These are phyloP conservation scores for Rosellinia necatrix DNA, from an alignment of 2,329 filamentous ascomycete genomes.

Conservation along the genomic window DNA sequence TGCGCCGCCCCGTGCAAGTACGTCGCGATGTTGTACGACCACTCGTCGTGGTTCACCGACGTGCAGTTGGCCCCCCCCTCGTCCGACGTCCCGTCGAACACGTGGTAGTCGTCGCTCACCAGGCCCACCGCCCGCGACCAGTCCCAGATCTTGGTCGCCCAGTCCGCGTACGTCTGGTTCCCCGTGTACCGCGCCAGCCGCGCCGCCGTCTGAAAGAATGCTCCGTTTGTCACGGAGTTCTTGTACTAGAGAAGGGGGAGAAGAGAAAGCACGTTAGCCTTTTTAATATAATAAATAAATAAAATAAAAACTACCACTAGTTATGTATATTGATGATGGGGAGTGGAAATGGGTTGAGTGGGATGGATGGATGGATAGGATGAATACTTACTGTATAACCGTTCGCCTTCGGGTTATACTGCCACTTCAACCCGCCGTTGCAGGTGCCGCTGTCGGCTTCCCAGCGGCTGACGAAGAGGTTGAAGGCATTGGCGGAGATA, in stretches of 20 bases:
- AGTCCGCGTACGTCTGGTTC: slow-evolving; percentile 77
- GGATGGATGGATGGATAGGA: too few species aligned
- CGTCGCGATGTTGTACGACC: slow-evolving; percentile 39
- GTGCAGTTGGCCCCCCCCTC: slow-evolving; percentile 53
- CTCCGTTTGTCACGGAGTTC: slow-evolving; percentile 69
- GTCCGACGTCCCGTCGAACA: slow-evolving; percentile 62
- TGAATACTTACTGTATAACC: slow-evolving; percentile 57
- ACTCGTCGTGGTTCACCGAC: slow-evolving; percentile 54
- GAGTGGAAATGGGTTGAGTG: too few species aligned
- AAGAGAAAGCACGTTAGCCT: not conserved
- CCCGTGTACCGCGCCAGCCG: slow-evolving; percentile 78
- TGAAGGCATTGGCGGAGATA: slow-evolving; percentile 63
- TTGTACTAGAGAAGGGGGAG: slow-evolving; percentile 54
- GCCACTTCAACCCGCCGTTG: slow-evolving; percentile 68
- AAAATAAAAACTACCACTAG: too few species aligned
- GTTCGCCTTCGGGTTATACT: slow-evolving; percentile 65
- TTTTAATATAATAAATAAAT: too few species aligned
- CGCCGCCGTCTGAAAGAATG: slow-evolving; percentile 73
- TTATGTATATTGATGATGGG: too few species aligned
- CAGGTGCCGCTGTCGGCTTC: slow-evolving; percentile 55
- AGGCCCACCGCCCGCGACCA: slow-evolving; percentile 58
- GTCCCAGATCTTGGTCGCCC: slow-evolving; percentile 74
- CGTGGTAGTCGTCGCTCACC: slow-evolving; percentile 60
- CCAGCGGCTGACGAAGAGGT: slow-evolving; percentile 55
- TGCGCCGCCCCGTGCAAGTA: slow-evolving; percentile 45